Base-by-base conservation (phyloP, 768 basidiomycete species). In the Amylocystis lapponica region DNA sequence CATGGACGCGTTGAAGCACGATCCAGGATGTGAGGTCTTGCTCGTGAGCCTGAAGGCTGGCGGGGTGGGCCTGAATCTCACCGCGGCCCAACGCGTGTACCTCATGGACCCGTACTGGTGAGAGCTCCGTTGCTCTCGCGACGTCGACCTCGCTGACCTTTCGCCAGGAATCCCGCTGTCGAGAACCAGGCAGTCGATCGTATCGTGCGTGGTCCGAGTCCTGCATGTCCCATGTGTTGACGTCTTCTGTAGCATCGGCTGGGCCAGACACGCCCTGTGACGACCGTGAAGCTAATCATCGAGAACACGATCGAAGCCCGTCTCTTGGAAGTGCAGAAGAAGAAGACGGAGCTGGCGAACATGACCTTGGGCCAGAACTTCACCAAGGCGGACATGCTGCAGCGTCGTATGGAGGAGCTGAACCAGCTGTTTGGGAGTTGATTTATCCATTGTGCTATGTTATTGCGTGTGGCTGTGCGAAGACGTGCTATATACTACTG, bases 161-260 rank as follows among this genome's bases (percentile, higher is more conserved):
- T 12, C n/a, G 17, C 16, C 53, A 92, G 89, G 92, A 96, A 96
- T 55, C 93, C 93, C 13, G 92, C 92, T 16, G 93, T 94, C 5
- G 93, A 98, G 67, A 93, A 96, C 57, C 95, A 97, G 65, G 95
- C 94, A 16, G 90, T 97, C 22, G 96, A 99, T 66, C 88, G 95
- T 39, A 95, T 96, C 51, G 92, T 96, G 55, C 64, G 87, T 73
- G 32, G 31, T 9, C 21, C 41, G 4, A 29, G 30, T 39, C 29
- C 33, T 47, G n/a, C n/a, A n/a, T n/a, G n/a, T n/a, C n/a, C n/a
- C n/a, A n/a, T n/a, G n/a, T n/a, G n/a, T n/a, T 42, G 25, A 41
- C 23, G 30, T 35, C 23, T 31, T 2, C 25, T 50, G 36, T 57
- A 95, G 89, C 96, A 99, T 64, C 94, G 96, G 39, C 74, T 99